These are phyloP conservation scores for Phoma sp. DNA, from an alignment of 2,329 filamentous ascomycete species.

Conservation along the genomic window DNA sequence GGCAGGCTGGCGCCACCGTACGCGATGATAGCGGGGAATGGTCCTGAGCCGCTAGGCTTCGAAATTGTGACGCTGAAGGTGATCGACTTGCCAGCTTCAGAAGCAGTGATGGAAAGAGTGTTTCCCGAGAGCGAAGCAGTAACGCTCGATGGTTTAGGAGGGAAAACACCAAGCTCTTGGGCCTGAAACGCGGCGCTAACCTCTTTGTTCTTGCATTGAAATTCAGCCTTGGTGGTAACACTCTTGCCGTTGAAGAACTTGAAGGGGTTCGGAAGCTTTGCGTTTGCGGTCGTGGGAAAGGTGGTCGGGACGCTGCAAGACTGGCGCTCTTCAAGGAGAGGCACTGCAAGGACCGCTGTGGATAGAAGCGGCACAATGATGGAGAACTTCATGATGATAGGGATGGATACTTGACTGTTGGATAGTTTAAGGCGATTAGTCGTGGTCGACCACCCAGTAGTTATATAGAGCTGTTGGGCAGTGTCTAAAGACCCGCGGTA, in stretches of 20 bases:
- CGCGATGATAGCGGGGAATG: conserved; percentile 65
- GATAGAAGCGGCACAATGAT: conserved; percentile 40
- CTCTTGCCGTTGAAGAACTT: conserved; percentile 46
- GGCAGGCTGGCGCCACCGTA: conserved; percentile 64
- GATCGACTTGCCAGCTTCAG: conserved; percentile 45
- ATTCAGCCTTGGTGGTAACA: conserved; percentile 46
- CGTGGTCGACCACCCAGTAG: background rate
- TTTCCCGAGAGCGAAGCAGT: conserved; percentile 42
- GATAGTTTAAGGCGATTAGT: background rate
- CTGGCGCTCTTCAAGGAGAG: conserved; percentile 41
- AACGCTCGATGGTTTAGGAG: conserved; percentile 45
- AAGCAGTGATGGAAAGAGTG: conserved; percentile 46
- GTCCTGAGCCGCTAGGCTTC: conserved; percentile 54
- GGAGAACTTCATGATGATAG: conserved; percentile 43
- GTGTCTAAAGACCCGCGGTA: background rate
- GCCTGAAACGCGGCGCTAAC: conserved; percentile 46
- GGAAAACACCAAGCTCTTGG: conserved; percentile 49
- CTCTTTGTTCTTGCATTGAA: conserved; percentile 48
- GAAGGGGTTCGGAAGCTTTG: conserved; percentile 50
- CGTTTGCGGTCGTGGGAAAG: conserved; percentile 38
- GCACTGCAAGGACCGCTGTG: conserved; percentile 39
- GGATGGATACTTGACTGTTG: background rate
- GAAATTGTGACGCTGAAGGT: conserved; percentile 48
- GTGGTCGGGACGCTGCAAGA: conserved; percentile 41
- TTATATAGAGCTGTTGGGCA: background rate